A percentile compares a stretch with the other conserved stretches of the same genome.
These are phyloP conservation scores for Myrica gale DNA, from an alignment of 306 rosid species.

Conservation along the genomic window DNA sequence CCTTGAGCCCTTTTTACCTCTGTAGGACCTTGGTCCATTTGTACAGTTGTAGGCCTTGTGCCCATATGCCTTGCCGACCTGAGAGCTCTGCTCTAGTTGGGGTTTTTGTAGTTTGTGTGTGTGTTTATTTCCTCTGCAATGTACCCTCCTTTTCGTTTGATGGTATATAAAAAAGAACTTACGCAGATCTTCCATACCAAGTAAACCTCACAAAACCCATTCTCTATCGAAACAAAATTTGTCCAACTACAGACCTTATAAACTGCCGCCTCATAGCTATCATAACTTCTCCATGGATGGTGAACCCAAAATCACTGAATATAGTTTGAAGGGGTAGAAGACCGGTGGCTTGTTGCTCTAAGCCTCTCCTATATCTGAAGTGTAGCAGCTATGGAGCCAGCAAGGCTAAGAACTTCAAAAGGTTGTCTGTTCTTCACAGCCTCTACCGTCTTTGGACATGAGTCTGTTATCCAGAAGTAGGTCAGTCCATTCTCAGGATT, in stretches of 20 bases:
- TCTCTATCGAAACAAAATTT: not conserved
- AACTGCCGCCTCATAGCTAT: not conserved
- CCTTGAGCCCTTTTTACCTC: too few relatives aligned
- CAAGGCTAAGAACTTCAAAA: conserved; percentile 86
- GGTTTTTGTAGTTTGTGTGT: too few relatives aligned
- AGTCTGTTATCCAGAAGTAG: conserved; percentile 96
- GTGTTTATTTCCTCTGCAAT: too few relatives aligned
- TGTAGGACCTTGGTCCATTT: too few relatives aligned
- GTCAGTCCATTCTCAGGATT: conserved; percentile 64
- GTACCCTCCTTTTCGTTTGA: too few relatives aligned
- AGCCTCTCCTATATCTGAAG: conserved; percentile 53
- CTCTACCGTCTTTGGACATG: conserved; percentile 78
- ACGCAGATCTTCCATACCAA: not conserved
- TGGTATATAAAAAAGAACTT: too few relatives aligned
- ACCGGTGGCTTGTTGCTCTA: not conserved
- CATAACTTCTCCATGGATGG: conserved; percentile 19
- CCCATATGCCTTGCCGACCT: too few relatives aligned
- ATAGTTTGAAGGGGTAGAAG: not conserved
- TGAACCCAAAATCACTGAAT: conserved; percentile 1
- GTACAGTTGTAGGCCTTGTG: too few relatives aligned
- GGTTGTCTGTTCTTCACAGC: conserved; percentile 70
- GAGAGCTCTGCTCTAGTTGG: too few relatives aligned
- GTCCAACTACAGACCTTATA: not conserved
- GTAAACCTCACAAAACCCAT: not conserved
- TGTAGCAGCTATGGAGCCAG: conserved; percentile 72